phyloP scores from a whole-genome alignment of 2,329 filamentous ascomycete genomes.

The Colletotrichum spinosum region DNA sequence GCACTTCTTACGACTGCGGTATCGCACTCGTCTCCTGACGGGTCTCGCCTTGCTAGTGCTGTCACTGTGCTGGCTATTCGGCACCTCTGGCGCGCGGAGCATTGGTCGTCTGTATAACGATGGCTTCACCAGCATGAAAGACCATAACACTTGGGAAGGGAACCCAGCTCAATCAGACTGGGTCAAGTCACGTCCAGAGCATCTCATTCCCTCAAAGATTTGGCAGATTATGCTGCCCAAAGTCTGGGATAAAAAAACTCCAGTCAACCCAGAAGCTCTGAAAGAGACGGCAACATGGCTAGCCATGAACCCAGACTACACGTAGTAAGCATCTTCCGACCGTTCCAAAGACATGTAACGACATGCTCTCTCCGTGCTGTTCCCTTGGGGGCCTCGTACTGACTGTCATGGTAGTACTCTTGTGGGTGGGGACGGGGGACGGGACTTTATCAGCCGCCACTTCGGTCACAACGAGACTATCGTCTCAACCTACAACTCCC shows the following conservation, averaged over 20 bases:
- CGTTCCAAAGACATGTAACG: neutral
- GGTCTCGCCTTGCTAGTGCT: neutral
- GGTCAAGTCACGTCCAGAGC: neutral
- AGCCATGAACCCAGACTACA: slow-evolving; percentile 31
- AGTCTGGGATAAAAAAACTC: neutral
- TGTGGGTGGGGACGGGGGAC: slow-evolving; percentile 39
- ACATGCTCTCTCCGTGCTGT: too few species aligned
- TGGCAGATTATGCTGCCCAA: slow-evolving; percentile 37
- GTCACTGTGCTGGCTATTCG: slow-evolving; percentile 6
- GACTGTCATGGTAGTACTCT: slow-evolving; percentile 36
- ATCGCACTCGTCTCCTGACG: neutral
- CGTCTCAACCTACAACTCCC: slow-evolving; percentile 37
- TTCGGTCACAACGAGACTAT: slow-evolving; percentile 35
- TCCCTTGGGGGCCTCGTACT: neutral
- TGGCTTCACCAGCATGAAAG: neutral
- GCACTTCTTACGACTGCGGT: neutral
- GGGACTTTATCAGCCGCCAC: neutral
- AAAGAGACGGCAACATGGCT: slow-evolving; percentile 34
- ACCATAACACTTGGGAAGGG: neutral
- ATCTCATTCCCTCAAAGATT: slow-evolving; percentile 22
- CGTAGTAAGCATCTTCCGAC: slow-evolving; percentile 25
- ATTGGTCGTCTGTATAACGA: neutral
- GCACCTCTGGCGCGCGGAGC: neutral
- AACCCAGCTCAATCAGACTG: neutral
- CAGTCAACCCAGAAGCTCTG: slow-evolving; percentile 1